Base-by-base conservation (phyloP, 495 filamentous ascomycete genomes). In the Cercophora samala region DNA sequence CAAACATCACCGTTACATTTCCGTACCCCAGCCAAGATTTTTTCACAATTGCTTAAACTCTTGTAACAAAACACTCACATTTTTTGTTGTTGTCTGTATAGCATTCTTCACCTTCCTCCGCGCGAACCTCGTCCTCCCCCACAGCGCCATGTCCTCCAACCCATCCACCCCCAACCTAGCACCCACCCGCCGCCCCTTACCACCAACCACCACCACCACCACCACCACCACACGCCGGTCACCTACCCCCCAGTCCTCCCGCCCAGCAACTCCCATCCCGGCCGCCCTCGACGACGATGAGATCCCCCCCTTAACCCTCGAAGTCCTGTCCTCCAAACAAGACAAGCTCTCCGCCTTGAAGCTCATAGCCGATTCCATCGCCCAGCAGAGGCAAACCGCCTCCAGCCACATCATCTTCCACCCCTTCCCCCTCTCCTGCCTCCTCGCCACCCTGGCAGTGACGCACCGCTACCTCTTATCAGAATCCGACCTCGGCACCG, bases 91-190 rank as follows among this genome's bases (percentile, higher is more conserved):
- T n/a, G n/a, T n/a, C n/a, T n/a, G n/a, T n/a, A 71, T 68, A 86
- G 84, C 84, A 53, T 86, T 86, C 75, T 84, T 86, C 72, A 79
- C 80, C 65, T 85, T 85, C 72, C 77, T 86, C 24, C 80, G 83
- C 58, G 84, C 83, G 63, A 86, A 86, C 70, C 80, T 86, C 64
- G 80, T 83, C 53, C 81, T 85, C 46, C 81, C 79, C 19, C 74
- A 83, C 51, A 80, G 78, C 29, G 76, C 77, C 62, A 69, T 81
- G 67, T 81, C 81, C 21, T 79, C 77, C 66, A 74, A 74, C 64
- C 68, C 71, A 26, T 75, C 73, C 17, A 79, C 80, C 9, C 81
- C 81, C 46, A 71, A 76, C 55, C 78, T 82, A 61, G 76, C 76
- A 64, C 79, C 81, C 0, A 62, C 69, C 26, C 69, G 75, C n/a